phyloP scores from a whole-genome alignment of 441 rosid genomes.

The Pelargonium citronellum region DNA sequence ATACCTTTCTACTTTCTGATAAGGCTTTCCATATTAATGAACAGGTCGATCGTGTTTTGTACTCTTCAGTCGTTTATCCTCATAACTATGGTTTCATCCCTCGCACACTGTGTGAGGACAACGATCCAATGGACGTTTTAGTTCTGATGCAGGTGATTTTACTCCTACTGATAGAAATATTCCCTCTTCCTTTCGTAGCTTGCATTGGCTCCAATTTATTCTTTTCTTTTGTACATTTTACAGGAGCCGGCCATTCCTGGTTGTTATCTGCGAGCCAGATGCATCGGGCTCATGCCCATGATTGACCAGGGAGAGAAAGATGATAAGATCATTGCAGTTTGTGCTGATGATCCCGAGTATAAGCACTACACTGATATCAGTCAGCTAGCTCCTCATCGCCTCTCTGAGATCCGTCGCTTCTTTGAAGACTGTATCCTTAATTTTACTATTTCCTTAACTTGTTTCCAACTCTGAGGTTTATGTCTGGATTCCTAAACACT shows the following conservation, averaged over 20 bases:
- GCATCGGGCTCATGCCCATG: slow-evolving; percentile 97
- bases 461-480: neutral
- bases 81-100: slow-evolving; percentile 99
- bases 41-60: slow-evolving; percentile 90
- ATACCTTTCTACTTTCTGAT: slow-evolving; percentile 5
- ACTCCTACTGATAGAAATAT: neutral
- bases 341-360: slow-evolving; percentile 98
- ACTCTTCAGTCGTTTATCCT: slow-evolving; percentile 97
- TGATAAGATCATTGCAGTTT: slow-evolving; percentile 94
- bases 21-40: slow-evolving; percentile 7
- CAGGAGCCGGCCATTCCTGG: slow-evolving; percentile 95
- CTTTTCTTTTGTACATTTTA: neutral
- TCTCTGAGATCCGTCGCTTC: slow-evolving; percentile 94
- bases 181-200: slow-evolving; percentile 5
- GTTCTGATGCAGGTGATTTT: slow-evolving; percentile 85
- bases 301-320: slow-evolving; percentile 96
- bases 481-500: slow-evolving; percentile 9
- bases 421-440: slow-evolving; percentile 99
- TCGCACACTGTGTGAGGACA: slow-evolving; percentile 89
- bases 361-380: slow-evolving; percentile 87
- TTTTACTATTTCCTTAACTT: slow-evolving; percentile 29
- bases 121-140: slow-evolving; percentile 93
- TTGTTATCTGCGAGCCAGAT: slow-evolving; percentile 87
- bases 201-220: neutral
- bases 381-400: slow-evolving; percentile 93